These are phyloP conservation scores for Shiraia sp. DNA, from an alignment of 2,329 filamentous ascomycete genomes.

Conservation along the genomic window DNA sequence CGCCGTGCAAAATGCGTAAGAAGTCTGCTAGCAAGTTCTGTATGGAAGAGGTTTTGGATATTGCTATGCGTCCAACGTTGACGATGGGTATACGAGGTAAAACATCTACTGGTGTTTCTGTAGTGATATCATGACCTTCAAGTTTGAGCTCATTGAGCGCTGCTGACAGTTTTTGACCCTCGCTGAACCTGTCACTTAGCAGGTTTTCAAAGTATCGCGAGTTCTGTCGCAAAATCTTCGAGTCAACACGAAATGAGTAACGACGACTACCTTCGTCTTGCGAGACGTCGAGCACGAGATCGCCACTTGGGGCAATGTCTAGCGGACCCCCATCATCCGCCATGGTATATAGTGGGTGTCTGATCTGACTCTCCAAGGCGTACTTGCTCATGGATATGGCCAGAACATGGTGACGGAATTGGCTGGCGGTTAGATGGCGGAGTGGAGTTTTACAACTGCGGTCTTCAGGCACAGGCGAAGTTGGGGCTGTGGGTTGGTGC, in stretches of 20 bases:
- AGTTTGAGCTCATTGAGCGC: conserved; percentile 57
- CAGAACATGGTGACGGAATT: conserved; percentile 49
- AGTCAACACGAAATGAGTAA: conserved; percentile 65
- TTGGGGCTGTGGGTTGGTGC: too few relatives aligned
- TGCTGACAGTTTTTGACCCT: conserved; percentile 60
- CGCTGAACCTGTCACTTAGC: conserved; percentile 66
- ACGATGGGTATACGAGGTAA: conserved; percentile 68
- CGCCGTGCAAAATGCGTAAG: conserved; percentile 66
- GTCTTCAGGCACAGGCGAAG: too few relatives aligned
- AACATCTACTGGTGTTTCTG: conserved; percentile 53
- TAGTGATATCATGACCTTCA: conserved; percentile 51
- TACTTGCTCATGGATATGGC: conserved; percentile 53
- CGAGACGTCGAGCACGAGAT: conserved; percentile 67
- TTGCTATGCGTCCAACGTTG: conserved; percentile 72
- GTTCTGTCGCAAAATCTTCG: conserved; percentile 59
- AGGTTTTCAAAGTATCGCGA: conserved; percentile 74
- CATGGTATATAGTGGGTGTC: conserved; percentile 19
- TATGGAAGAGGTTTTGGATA: conserved; percentile 63
- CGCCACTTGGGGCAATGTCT: conserved; percentile 61
- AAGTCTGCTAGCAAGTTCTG: conserved; percentile 69
- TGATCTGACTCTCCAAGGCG: conserved; percentile 12
- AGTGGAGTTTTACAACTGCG: too few relatives aligned
- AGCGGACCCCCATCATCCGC: conserved; percentile 45
- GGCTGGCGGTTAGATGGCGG: conserved; percentile 14
- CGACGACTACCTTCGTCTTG: conserved; percentile 64